Evolutionary conservation across 306 rosid species (phyloP).

Genomic region (Pterocarpus santalinus): DNA sequence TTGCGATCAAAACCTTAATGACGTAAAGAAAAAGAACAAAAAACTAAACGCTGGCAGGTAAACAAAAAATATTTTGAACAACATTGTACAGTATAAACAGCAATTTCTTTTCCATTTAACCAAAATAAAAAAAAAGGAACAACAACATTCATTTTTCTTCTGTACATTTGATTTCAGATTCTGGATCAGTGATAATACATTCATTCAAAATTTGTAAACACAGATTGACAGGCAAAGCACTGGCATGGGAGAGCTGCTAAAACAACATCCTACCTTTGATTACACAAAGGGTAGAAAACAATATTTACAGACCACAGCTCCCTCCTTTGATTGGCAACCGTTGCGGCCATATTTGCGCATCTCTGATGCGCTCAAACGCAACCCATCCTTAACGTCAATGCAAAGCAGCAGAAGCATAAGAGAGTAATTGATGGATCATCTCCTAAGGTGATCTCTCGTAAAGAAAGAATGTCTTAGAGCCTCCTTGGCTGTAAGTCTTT

Average conservation of each 20-base stretch:
- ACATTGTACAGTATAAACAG: no score
- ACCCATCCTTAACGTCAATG: neutral
- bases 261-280: neutral
- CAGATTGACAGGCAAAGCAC: neutral
- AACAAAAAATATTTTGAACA: no score
- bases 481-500: constrained; percentile 74
- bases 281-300: neutral
- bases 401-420: neutral
- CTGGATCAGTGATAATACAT: neutral
- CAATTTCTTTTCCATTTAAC: no score
- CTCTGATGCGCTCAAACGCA: neutral
- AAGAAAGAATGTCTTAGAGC: constrained; percentile 88
- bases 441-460: constrained; percentile 64
- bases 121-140: no score
- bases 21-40: no score
- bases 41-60: no score
- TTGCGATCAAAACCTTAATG: no score
- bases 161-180: constrained; percentile 3
- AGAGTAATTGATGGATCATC: constrained; percentile 38
- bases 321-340: neutral
- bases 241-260: constrained; percentile 17
- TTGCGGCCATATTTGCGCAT: neutral
- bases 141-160: neutral
- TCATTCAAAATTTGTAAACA: neutral
- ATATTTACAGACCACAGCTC: neutral